phyloP scores from a whole-genome alignment of 2,329 filamentous ascomycete genomes.

The Colletotrichum sp. region DNA sequence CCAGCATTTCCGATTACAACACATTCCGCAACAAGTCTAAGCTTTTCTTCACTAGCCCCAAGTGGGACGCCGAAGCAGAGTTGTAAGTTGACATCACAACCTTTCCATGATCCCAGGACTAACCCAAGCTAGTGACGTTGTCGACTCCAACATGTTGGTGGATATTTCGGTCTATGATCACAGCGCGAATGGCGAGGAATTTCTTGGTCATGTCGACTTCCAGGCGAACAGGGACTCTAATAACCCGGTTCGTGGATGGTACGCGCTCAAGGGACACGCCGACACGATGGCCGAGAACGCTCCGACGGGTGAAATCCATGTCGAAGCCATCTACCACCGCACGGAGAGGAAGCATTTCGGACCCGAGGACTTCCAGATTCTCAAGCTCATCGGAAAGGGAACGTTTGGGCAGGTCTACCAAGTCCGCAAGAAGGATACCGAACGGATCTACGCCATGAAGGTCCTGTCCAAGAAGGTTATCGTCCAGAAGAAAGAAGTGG shows the following conservation, averaged over 20 bases:
- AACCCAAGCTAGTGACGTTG: conserved; percentile 75
- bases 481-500: conserved; percentile 99
- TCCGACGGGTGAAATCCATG: conserved; percentile 85
- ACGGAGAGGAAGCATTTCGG: conserved; percentile 91
- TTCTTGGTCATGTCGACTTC: conserved; percentile 88
- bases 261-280: conserved; percentile 75
- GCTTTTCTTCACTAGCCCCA: conserved; percentile 76
- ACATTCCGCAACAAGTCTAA: conserved; percentile 64
- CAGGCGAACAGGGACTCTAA: conserved; percentile 71
- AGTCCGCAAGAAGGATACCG: conserved; percentile 95
- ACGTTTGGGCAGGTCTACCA: conserved; percentile 99
- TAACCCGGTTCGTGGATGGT: conserved; percentile 83
- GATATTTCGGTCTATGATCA: conserved; percentile 95
- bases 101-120: background rate
- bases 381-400: conserved; percentile 96
- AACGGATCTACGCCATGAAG: conserved; percentile 98
- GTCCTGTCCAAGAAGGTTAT: conserved; percentile 99
- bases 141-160: conserved; percentile 87
- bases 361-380: conserved; percentile 92
- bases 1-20: conserved; percentile 74
- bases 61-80: conserved; percentile 93
- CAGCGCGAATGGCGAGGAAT: conserved; percentile 79
- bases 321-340: conserved; percentile 85
- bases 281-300: conserved; percentile 75
- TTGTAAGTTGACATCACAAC: conserved; percentile 70